phyloP scores from a whole-genome alignment of 208 protist genomes.

The Trypanosoma caninum region DNA sequence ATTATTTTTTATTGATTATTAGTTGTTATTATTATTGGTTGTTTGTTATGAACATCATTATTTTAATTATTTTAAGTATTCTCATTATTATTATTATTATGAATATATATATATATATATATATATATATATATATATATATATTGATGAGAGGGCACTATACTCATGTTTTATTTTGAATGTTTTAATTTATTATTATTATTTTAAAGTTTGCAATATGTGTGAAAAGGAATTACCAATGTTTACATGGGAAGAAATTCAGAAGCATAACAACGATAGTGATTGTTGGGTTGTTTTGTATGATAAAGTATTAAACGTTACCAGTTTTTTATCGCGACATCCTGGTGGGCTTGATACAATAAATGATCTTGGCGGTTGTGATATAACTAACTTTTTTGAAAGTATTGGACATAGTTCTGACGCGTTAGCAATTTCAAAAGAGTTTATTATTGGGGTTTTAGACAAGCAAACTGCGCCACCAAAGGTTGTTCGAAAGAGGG shows the following conservation, averaged over 20 bases:
- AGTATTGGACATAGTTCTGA: conserved; percentile 74
- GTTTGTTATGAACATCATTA: no score
- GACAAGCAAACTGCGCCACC: conserved; percentile 38
- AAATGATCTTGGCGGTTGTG: conserved; percentile 67
- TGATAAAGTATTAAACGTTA: conserved; percentile 91
- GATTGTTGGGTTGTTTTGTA: conserved; percentile 94
- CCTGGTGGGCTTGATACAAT: conserved; percentile 89
- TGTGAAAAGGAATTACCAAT: conserved; percentile 31
- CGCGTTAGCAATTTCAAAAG: conserved; percentile 59
- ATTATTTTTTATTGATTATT: no score
- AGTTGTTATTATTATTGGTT: no score
- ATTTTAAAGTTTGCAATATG: conserved; percentile 30
- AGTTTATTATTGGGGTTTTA: conserved; percentile 64
- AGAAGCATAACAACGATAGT: conserved; percentile 81
- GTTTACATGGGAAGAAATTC: conserved; percentile 87
- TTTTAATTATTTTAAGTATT: no score
- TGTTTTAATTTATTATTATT: no score
- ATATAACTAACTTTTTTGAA: conserved; percentile 85
- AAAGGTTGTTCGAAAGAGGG: conserved; percentile 32
- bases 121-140: background rate
- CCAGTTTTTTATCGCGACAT: conserved; percentile 84
- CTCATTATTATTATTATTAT: background rate
- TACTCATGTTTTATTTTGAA: background rate
- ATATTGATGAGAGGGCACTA: background rate
- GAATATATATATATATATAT: background rate